phyloP scores from a whole-genome alignment of 371 early-diverging fungal species.

The Rhizomucor miehei region DNA sequence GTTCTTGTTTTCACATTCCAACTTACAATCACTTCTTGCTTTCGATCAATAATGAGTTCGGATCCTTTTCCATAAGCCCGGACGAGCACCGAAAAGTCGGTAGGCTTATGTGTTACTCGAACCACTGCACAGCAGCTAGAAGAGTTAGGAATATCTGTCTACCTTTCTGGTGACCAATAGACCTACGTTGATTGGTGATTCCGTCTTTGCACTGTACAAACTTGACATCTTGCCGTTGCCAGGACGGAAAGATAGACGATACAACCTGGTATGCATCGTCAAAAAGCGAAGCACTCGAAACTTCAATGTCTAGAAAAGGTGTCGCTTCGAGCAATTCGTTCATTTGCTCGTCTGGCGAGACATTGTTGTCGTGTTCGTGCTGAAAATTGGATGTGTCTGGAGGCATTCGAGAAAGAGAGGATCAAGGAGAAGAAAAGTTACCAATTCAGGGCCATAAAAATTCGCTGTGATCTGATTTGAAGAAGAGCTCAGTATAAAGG shows the following conservation, averaged over 20 bases:
- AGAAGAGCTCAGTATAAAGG: too few species aligned
- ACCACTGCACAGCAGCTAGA: slow-evolving; percentile 56
- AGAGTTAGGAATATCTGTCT: not conserved
- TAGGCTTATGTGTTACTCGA: slow-evolving; percentile 63
- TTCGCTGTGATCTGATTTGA: too few species aligned
- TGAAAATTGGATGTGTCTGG: too few species aligned
- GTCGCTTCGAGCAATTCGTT: slow-evolving; percentile 40
- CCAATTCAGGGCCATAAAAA: too few species aligned
- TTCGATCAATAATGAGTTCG: slow-evolving; percentile 85
- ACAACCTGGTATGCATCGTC: slow-evolving; percentile 64
- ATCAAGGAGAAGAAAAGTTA: too few species aligned
- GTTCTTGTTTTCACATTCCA: not conserved
- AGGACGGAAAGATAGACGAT: slow-evolving; percentile 66
- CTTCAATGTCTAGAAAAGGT: slow-evolving; percentile 53
- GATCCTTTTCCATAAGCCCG: slow-evolving; percentile 88
- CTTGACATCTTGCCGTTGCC: slow-evolving; percentile 61
- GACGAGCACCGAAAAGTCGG: slow-evolving; percentile 71
- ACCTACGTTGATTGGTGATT: slow-evolving; percentile 88
- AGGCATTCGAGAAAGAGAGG: too few species aligned
- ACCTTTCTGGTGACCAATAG: not conserved
- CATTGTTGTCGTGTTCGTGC: too few species aligned
- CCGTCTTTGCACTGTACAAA: slow-evolving; percentile 86
- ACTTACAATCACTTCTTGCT: slow-evolving; percentile 84
- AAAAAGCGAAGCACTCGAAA: slow-evolving; percentile 56
- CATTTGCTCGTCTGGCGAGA: slow-evolving; percentile 6